phyloP scores from a whole-genome alignment of 257 asterid species.

The Ocimum tenuiflorum region DNA sequence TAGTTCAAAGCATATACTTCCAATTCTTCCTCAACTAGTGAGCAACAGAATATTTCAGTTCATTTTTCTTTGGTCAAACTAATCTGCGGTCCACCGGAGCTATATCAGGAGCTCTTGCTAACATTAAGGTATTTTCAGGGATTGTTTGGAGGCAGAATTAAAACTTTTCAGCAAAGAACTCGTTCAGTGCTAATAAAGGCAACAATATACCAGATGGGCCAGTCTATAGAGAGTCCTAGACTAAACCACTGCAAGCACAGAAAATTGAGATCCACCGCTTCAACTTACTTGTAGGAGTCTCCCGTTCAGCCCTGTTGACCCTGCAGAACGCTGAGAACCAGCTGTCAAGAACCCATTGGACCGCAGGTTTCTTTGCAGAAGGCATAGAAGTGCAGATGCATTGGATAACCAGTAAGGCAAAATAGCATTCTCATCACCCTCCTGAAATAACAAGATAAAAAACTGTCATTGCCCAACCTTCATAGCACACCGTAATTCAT shows the following conservation, averaged over 20 bases:
- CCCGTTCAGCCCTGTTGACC: constrained; percentile 69
- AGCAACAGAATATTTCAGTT: background rate
- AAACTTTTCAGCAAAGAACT: background rate
- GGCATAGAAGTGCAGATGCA: constrained; percentile 90
- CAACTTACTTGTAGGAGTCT: constrained; percentile 65
- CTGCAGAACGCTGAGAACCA: constrained; percentile 72
- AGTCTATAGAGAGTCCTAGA: constrained; percentile 3
- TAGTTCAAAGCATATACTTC: constrained; percentile 9
- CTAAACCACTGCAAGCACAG: background rate
- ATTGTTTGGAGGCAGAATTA: background rate
- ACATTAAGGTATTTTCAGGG: background rate
- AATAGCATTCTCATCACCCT: constrained; percentile 60
- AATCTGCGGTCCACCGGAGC: background rate
- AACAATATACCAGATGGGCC: background rate
- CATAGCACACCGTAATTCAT: constrained; percentile 1
- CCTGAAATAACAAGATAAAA: constrained; percentile 42
- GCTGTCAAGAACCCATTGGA: constrained; percentile 74
- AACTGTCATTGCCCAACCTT: background rate
- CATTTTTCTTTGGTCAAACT: background rate
- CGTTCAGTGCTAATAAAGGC: background rate
- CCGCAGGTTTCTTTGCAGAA: constrained; percentile 82
- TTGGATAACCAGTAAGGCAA: constrained; percentile 96
- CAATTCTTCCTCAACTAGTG: background rate
- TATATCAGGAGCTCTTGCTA: background rate
- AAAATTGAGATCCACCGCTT: no score